Base-by-base conservation (phyloP, 768 basidiomycete genomes). In the Mycena alexandri region DNA sequence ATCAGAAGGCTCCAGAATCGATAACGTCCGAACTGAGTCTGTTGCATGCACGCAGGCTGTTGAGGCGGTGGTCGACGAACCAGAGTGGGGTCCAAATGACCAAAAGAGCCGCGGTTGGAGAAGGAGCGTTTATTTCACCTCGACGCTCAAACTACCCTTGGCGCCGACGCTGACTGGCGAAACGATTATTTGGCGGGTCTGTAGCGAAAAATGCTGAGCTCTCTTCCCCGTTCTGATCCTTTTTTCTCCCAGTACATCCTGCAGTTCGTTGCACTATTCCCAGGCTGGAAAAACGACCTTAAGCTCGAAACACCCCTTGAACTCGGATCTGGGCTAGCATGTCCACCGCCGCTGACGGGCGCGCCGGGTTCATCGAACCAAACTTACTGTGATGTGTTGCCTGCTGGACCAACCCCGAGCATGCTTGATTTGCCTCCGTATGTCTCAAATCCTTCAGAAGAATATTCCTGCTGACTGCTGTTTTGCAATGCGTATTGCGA, bases 31-130 rank as follows among this genome's bases (percentile, higher is more conserved):
- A 12, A 57, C 43, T 13, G 41, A 51, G 50, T 24, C 19, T 10
- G 21, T 42, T 8, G 21, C 24, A 36, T 11, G 10, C 16, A 33
- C 47, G 11, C 17, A 7, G 16, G 21, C 47, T n/a, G 61, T 60
- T 19, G 42, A 36, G 6, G 44, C 34, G 3, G n/a, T 55, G 1
- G 34, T 55, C n/a, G 52, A 63, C 42, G 43, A 33, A 11, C 59
- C 65, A 21, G 52, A 61, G 52, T 67, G 65, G 65, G n/a, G 61
- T 13, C 59, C 65, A 13, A 33, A 61, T 29, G 59, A 57, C 55
- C 38, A 55, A 13, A 50, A 64, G 33, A 46, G 19, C 9, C 65
- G 61, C 33, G 69, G 69, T 2, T 70, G 69, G 69, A 60, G 63
- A 24, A 61, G 69, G 5, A n/a, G 56, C 3, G 62, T 64, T 8